Percentiles rank a stretch among this genome's conserved stretches.
Conservation (phyloP, 371 early-diverging fungal species). For the Synchytrium microbalum region DNA sequence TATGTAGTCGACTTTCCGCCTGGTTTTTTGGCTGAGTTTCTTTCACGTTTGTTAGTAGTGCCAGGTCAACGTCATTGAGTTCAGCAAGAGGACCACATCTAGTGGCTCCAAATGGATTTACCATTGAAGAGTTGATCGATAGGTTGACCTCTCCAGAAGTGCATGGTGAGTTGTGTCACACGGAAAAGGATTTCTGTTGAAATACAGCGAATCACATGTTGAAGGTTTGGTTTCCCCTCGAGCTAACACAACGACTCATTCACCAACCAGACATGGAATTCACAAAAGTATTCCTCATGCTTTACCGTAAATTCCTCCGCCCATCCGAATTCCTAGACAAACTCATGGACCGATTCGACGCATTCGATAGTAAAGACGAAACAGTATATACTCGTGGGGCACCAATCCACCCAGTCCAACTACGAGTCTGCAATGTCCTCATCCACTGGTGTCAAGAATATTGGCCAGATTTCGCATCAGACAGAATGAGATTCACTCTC, state of each 20-base stretch:
- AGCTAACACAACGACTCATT: background rate
- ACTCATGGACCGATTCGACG: slow-evolving; percentile 34
- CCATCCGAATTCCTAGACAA: slow-evolving; percentile 32
- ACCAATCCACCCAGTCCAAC: slow-evolving; percentile 24
- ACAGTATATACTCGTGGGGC: slow-evolving; percentile 2
- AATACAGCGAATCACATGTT: background rate
- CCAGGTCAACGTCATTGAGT: too few relatives aligned
- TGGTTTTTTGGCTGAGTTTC: too few relatives aligned
- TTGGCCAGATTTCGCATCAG: slow-evolving; percentile 31
- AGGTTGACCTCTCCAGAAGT: slow-evolving; percentile 18
- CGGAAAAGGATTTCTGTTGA: background rate
- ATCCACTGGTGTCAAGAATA: slow-evolving; percentile 27
- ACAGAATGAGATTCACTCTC: slow-evolving; percentile 34
- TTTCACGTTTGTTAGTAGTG: too few relatives aligned
- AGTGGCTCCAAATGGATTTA: slow-evolving; percentile 14
- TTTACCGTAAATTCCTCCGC: slow-evolving; percentile 31
- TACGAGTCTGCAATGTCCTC: slow-evolving; percentile 33
- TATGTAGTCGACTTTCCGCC: too few relatives aligned
- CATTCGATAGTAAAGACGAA: slow-evolving; percentile 11
- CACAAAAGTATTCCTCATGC: slow-evolving; percentile 25
- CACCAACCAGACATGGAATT: slow-evolving; percentile 28
- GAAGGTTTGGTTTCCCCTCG: background rate
- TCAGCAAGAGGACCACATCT: too few relatives aligned
- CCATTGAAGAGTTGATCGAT: slow-evolving; percentile 22
- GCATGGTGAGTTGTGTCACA: slow-evolving; percentile 13